Conservation (phyloP, 345 rosid genomes). For the Combretum micranthum region DNA sequence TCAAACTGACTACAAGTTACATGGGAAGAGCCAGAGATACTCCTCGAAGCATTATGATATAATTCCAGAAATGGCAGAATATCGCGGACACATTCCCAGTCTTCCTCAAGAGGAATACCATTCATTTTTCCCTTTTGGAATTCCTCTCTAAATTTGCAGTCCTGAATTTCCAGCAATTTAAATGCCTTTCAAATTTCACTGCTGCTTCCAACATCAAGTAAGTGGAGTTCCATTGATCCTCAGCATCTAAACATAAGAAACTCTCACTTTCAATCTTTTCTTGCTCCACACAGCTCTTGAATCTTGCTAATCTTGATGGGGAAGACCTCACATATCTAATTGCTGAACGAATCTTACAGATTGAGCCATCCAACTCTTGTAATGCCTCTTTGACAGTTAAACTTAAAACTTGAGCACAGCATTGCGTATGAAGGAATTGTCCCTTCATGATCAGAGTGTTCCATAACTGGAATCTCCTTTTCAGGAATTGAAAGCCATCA, state of each 20-base stretch:
- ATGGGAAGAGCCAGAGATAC: conserved; percentile 1
- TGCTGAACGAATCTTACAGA: not conserved
- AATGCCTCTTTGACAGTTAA: conserved; percentile 5
- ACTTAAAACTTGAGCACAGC: conserved; percentile 4
- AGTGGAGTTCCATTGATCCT: conserved; percentile 4
- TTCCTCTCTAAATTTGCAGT: not conserved
- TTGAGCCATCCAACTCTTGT: not conserved
- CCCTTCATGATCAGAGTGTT: not conserved
- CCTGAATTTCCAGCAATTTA: conserved; percentile 5
- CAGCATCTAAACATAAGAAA: conserved; percentile 1
- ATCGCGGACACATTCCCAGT: conserved; percentile 6
- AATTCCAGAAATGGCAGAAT: conserved; percentile 6
- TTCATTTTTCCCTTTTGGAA: not conserved
- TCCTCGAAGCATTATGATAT: not conserved
- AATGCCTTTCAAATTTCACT: conserved; percentile 6
- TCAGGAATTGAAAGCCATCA: not conserved
- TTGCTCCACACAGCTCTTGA: not conserved
- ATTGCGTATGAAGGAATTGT: not conserved
- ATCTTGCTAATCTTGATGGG: not conserved
- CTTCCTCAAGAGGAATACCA: not conserved
- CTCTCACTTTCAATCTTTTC: not conserved
- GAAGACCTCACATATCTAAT: conserved; percentile 7
- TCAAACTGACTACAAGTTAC: conserved; percentile 3
- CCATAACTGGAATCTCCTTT: conserved; percentile 5
- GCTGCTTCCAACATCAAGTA: conserved; percentile 8